phyloP scores from a whole-genome alignment of 2,329 filamentous ascomycete genomes.

The Ceratocystis papillata region DNA sequence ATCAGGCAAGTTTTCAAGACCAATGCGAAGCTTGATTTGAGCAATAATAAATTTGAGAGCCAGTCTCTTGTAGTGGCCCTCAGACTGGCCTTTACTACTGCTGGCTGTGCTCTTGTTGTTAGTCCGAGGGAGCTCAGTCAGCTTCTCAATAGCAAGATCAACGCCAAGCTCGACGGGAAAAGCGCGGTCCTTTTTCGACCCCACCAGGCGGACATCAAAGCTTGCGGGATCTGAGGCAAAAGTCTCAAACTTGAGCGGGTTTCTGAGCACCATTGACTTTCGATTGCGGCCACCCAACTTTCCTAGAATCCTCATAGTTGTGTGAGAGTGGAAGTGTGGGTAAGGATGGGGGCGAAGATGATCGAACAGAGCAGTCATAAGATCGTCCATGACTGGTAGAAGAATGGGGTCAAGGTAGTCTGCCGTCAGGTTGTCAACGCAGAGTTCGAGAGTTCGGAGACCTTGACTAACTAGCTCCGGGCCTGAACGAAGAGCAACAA shows the following conservation, averaged over 20 bases:
- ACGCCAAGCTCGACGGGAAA: constrained; percentile 81
- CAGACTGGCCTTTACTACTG: constrained; percentile 47
- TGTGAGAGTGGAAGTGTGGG: constrained; percentile 94
- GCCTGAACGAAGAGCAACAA: constrained; percentile 85
- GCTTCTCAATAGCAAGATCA: constrained; percentile 76
- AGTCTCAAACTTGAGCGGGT: constrained; percentile 69
- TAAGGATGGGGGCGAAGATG: constrained; percentile 90
- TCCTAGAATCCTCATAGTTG: constrained; percentile 91
- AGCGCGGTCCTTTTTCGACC: constrained; percentile 76
- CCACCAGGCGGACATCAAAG: constrained; percentile 79
- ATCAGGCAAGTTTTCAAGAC: constrained; percentile 76
- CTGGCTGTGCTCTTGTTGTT: constrained; percentile 33
- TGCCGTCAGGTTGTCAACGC: constrained; percentile 93
- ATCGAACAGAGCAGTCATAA: constrained; percentile 96
- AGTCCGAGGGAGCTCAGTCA: constrained; percentile 67
- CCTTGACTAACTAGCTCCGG: constrained; percentile 93
- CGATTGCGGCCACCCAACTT: constrained; percentile 92
- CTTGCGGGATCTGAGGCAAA: constrained; percentile 82
- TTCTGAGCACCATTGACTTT: constrained; percentile 85
- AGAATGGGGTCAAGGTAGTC: constrained; percentile 98
- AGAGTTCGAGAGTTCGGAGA: constrained; percentile 83
- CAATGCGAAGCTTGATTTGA: constrained; percentile 83
- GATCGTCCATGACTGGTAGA: constrained; percentile 95
- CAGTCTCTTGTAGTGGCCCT: constrained; percentile 85
- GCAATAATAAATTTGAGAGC: constrained; percentile 78